phyloP scores from a whole-genome alignment of 2,329 filamentous ascomycete species.

The Aspergillus alliaceus region DNA sequence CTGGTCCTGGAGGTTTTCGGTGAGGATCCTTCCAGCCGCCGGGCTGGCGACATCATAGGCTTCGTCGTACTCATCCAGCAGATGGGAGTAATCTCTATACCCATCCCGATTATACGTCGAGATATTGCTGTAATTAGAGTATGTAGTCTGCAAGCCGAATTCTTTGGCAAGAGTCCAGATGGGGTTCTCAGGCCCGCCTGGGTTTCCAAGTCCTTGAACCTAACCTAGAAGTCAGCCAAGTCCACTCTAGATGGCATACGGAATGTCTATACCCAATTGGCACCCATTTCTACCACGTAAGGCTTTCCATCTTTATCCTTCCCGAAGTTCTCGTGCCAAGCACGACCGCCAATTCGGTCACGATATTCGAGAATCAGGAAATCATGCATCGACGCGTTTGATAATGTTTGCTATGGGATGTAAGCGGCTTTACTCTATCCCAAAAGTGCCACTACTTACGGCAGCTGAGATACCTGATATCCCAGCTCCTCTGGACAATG shows the following conservation, averaged over 20 bases:
- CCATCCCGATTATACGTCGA: constrained; percentile 62
- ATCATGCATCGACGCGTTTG: constrained; percentile 60
- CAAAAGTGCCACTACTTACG: constrained; percentile 27
- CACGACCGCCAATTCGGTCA: constrained; percentile 61
- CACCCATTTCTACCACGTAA: constrained; percentile 63
- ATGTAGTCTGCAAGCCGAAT: constrained; percentile 55
- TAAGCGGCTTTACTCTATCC: neutral
- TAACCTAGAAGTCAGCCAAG: constrained; percentile 10
- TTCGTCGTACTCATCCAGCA: constrained; percentile 53
- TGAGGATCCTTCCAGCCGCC: constrained; percentile 57
- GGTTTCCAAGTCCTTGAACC: constrained; percentile 44
- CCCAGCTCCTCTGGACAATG: constrained; percentile 51
- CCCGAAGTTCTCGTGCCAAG: constrained; percentile 58
- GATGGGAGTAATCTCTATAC: constrained; percentile 48
- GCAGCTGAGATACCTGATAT: constrained; percentile 64
- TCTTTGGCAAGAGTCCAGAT: constrained; percentile 63
- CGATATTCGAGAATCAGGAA: constrained; percentile 68
- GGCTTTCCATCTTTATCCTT: constrained; percentile 50
- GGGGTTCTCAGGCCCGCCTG: constrained; percentile 49
- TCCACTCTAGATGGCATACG: neutral
- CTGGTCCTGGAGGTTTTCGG: constrained; percentile 61
- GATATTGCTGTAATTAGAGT: constrained; percentile 60
- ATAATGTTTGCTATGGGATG: constrained; percentile 54
- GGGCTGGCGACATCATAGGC: constrained; percentile 48
- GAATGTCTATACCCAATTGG: constrained; percentile 57